Evolutionary conservation across 2,329 filamentous ascomycete species (phyloP), one percentile per base, ranked within the genome.

Genomic region (Shiraia sp.): DNA sequence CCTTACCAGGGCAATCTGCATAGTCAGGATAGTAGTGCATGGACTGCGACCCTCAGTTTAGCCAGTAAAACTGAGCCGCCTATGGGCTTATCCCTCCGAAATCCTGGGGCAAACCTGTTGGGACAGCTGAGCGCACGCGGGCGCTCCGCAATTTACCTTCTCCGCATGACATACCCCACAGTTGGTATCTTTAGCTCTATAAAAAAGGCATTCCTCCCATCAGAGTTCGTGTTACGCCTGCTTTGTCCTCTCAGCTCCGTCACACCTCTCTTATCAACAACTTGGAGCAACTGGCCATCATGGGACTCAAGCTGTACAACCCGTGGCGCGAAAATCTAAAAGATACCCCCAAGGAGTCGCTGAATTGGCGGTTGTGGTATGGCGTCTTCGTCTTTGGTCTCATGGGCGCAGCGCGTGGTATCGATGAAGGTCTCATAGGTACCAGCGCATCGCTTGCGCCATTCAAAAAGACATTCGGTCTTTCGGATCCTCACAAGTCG

Each of bases 331-430:
- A 66, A 40, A 69, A 81, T 58, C 67, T 86, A 48, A 74, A 83
- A 34, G 79, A 80, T 44, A 86, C 88, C 46, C 87, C 87, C 4
- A 78, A 78, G 40, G 81, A 87, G 60, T 79, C 84, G 48, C 81
- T 90, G 66, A 91, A 91, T 72, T 90, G 86, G 86, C 77, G 82
- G 31, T 75, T 91, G 47, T 90, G 86, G 84, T 88, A 87, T 67
- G 83, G 86, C 29, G 85, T 90, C 40, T 63, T 88, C 34, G 66
- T 70, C 4, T 89, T 90, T 50, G 84, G 83, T 33, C 78, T 92
- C 25, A 82, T 91, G 69, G 88, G 88, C 40, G 86, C 87, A 2
- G 86, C 87, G 28, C 80, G 87, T 44, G 88, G 88, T 55, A 70
- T 90, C n/a, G 88, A 92, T 50, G 88, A 92, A 68, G 88, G 88